Evolutionary conservation across 768 basidiomycete species (phyloP).

Genomic region (Termitomyces sp.): DNA sequence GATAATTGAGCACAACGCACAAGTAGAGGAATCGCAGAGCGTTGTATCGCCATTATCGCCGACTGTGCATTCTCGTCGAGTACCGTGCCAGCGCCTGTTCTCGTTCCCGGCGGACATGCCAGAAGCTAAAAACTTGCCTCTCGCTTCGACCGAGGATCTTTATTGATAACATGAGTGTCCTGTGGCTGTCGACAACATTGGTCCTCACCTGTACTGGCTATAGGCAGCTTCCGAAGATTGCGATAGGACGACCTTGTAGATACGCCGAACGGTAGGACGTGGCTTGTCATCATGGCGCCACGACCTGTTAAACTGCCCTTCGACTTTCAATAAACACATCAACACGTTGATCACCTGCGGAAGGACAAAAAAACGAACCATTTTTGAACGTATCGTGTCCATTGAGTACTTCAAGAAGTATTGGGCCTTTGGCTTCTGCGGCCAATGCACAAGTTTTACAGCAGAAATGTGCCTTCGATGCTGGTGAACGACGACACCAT

Average conservation of each 20-base stretch:
- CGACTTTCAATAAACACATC: conserved; percentile 34
- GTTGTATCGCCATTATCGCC: conserved; percentile 59
- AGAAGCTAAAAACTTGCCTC: conserved; percentile 53
- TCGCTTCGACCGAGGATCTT: conserved; percentile 55
- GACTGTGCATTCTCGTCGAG: conserved; percentile 59
- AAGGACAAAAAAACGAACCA: conserved; percentile 38
- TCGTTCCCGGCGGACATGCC: conserved; percentile 67
- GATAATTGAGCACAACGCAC: conserved; percentile 65
- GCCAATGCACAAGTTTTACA: conserved; percentile 51
- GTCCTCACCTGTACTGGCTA: conserved; percentile 57
- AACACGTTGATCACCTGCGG: background rate
- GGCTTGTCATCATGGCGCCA: conserved; percentile 59
- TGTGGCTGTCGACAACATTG: no score
- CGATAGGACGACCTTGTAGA: conserved; percentile 64
- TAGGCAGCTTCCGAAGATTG: conserved; percentile 51
- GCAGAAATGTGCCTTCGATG: conserved; percentile 62
- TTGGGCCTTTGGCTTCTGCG: conserved; percentile 53
- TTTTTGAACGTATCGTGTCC: conserved; percentile 64
- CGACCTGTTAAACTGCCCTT: conserved; percentile 66
- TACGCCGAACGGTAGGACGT: conserved; percentile 56
- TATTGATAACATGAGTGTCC: background rate
- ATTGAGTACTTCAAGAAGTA: conserved; percentile 57
- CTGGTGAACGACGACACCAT: conserved; percentile 54
- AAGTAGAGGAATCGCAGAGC: conserved; percentile 55
- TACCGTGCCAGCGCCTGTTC: conserved; percentile 77